Percentiles rank a stretch among this genome's conserved stretches.
These are phyloP conservation scores for Wickerhamomyces kurtzmanii DNA, from an alignment of 805 yeast genomes.

Conservation along the genomic window DNA sequence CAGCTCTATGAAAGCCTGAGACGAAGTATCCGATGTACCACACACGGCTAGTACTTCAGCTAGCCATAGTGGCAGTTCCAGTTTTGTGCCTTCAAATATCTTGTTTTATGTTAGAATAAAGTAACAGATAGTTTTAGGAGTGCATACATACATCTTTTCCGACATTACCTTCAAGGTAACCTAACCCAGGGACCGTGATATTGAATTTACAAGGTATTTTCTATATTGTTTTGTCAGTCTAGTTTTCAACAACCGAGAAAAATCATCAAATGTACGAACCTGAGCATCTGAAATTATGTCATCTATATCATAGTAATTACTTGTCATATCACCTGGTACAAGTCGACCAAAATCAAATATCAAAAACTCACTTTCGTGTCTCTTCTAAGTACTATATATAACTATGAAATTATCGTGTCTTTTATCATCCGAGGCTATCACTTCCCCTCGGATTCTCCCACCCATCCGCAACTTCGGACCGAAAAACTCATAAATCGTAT, in stretches of 20 bases:
- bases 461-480: no score
- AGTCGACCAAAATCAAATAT: no score
- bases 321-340: no score
- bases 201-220: conserved; percentile 75
- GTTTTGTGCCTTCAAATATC: conserved; percentile 45
- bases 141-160: conserved; percentile 32
- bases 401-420: no score
- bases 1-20: conserved; percentile 50
- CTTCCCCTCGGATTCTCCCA: no score
- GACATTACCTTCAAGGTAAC: conserved; percentile 74
- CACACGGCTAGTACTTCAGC: conserved; percentile 65
- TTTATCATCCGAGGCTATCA: no score
- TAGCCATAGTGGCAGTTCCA: conserved; percentile 85
- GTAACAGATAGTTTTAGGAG: conserved; percentile 3
- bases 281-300: conserved; percentile 65
- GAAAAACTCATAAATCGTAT: no score
- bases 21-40: conserved; percentile 19
- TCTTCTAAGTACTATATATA: no score
- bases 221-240: conserved; percentile 16
- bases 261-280: conserved; percentile 16
- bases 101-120: conserved; percentile 11
- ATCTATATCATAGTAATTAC: conserved; percentile 74
- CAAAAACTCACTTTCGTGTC: no score
- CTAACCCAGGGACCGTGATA: conserved; percentile 76
- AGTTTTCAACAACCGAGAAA: background rate